These are phyloP conservation scores for Allium sativum DNA, from an alignment of 106 monocot genomes.

Conservation along the genomic window DNA sequence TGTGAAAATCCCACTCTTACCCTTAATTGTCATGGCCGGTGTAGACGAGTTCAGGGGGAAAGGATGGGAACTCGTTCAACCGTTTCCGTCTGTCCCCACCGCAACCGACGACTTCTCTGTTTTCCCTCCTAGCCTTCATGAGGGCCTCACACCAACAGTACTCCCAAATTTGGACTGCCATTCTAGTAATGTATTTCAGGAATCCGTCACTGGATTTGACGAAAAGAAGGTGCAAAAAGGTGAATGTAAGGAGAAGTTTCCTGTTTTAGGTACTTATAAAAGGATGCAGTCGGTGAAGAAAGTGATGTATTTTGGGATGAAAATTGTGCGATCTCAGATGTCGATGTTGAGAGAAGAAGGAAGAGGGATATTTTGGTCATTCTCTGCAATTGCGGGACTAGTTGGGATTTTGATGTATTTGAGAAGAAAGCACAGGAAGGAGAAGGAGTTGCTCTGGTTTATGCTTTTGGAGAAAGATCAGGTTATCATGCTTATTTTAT, in stretches of 20 bases:
- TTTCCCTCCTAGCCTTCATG: conserved; percentile 38
- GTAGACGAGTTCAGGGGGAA: background rate
- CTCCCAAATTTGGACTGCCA: background rate
- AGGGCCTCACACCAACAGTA: conserved; percentile 18
- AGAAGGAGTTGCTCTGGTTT: conserved; percentile 39
- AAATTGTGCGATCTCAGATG: conserved; percentile 20
- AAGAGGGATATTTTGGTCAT: conserved; percentile 21
- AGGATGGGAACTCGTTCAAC: conserved; percentile 10
- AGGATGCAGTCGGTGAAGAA: conserved; percentile 11
- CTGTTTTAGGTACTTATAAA: background rate
- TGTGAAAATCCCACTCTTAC: too few species aligned
- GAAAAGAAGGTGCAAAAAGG: background rate
- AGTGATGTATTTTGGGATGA: conserved; percentile 14
- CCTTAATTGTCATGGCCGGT: background rate
- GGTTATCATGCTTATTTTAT: conserved; percentile 6
- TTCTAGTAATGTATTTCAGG: background rate
- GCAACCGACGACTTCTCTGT: conserved; percentile 17
- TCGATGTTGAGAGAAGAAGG: conserved; percentile 1
- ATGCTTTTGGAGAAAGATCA: conserved; percentile 48
- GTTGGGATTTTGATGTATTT: conserved; percentile 28
- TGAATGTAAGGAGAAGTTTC: conserved; percentile 4
- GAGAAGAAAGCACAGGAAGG: conserved; percentile 28
- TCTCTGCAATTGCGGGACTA: conserved; percentile 16
- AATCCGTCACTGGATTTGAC: background rate
- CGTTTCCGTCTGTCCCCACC: background rate